A percentile compares a stretch with the other conserved stretches of the same genome.
Conservation (phyloP, 176 grass and related monocot genomes). For the Guadua angustifolia region DNA sequence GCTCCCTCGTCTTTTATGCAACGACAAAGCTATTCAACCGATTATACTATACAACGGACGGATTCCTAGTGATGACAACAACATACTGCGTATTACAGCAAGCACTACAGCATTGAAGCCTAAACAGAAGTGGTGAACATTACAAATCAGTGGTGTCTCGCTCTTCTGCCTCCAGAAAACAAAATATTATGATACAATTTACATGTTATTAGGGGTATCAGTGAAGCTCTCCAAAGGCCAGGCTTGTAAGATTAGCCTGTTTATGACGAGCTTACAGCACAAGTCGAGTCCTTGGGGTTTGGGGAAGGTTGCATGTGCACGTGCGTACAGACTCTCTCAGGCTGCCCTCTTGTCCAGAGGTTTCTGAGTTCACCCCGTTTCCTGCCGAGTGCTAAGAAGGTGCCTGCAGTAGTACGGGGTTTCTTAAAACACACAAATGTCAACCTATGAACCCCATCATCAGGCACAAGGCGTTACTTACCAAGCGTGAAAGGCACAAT, state of each 20-base stretch:
- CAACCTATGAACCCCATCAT: not conserved
- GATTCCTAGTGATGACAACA: not conserved
- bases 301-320: conserved; percentile 32
- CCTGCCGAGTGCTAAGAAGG: conserved; percentile 67
- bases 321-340: conserved; percentile 76
- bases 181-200: not conserved
- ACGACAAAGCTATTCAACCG: not conserved
- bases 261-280: not conserved
- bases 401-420: conserved; percentile 51
- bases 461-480: conserved; percentile 43
- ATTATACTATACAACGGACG: not conserved
- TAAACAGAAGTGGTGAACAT: not conserved
- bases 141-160: not conserved
- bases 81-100: not conserved
- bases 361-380: conserved; percentile 85
- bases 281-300: not conserved
- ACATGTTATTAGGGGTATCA: not conserved
- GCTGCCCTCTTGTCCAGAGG: conserved; percentile 87
- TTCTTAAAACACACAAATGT: not conserved
- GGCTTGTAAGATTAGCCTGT: not conserved
- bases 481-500: conserved; percentile 94
- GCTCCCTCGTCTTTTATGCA: not conserved
- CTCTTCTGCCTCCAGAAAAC: not conserved
- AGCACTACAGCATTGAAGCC: not conserved
- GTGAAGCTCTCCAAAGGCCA: conserved; percentile 24